phyloP scores from a whole-genome alignment of 129 eudicot genomes.

The Tanacetum coccineum region DNA sequence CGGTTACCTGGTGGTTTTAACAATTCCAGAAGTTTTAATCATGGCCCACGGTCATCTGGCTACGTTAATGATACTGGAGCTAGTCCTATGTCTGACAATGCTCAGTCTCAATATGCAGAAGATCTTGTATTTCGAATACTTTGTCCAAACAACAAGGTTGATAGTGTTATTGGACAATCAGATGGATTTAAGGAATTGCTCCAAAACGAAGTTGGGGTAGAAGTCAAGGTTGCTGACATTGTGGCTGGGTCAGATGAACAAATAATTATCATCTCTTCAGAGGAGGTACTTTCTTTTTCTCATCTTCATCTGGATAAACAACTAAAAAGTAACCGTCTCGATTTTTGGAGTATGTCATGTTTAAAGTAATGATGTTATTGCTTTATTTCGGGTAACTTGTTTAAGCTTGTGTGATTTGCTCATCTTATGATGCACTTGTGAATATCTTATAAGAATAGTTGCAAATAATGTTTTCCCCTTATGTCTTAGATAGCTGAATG shows the following conservation, averaged over 20 bases:
- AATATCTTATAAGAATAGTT: not conserved
- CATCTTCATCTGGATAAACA: slow-evolving; percentile 10
- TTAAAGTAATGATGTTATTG: not conserved
- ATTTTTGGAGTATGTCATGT: not conserved
- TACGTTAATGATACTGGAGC: slow-evolving; percentile 47
- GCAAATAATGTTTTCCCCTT: not conserved
- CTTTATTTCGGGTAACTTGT: slow-evolving; percentile 18
- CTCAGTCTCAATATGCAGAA: slow-evolving; percentile 50
- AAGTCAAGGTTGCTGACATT: slow-evolving; percentile 68
- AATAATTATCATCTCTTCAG: slow-evolving; percentile 66
- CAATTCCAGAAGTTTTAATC: slow-evolving; percentile 49
- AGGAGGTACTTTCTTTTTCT: slow-evolving; percentile 62
- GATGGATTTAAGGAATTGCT: slow-evolving; percentile 92
- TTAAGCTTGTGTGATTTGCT: not conserved
- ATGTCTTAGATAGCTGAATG: slow-evolving; percentile 19
- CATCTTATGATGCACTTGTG: slow-evolving; percentile 11
- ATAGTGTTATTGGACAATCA: slow-evolving; percentile 71
- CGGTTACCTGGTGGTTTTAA: slow-evolving; percentile 45
- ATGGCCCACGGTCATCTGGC: slow-evolving; percentile 58
- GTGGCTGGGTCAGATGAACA: slow-evolving; percentile 80
- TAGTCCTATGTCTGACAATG: slow-evolving; percentile 48
- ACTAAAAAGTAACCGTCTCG: not conserved
- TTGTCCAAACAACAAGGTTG: slow-evolving; percentile 80
- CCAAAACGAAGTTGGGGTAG: slow-evolving; percentile 92
- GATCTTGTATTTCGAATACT: slow-evolving; percentile 87